A percentile compares a stretch with the other conserved stretches of the same genome.
These are phyloP conservation scores for Mortierella sp. DNA, from an alignment of 371 early-diverging fungal genomes.

Conservation along the genomic window DNA sequence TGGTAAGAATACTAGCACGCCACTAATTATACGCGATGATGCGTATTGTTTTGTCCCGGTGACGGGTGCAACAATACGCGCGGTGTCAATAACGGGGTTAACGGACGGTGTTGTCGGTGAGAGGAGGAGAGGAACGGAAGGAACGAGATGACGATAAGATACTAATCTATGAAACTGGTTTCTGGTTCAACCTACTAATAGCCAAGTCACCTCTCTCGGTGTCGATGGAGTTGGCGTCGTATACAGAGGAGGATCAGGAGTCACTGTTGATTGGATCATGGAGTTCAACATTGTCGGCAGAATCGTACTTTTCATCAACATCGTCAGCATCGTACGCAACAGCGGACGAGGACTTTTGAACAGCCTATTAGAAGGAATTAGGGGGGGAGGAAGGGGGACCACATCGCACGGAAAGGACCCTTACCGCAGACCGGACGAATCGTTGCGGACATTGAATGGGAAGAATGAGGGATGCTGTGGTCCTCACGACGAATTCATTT, in stretches of 20 bases:
- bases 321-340: conserved; percentile 28
- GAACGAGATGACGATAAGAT: too few species aligned
- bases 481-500: too few species aligned
- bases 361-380: background rate
- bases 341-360: conserved; percentile 38
- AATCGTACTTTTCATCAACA: conserved; percentile 28
- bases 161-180: background rate
- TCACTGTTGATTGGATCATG: conserved; percentile 34
- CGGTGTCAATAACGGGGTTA: background rate
- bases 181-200: background rate
- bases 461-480: too few species aligned
- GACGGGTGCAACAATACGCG: background rate
- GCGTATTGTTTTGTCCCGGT: background rate
- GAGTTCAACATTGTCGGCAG: conserved; percentile 33
- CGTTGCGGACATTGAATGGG: too few species aligned
- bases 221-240: conserved; percentile 11
- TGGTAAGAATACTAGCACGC: conserved; percentile 16
- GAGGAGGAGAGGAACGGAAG: background rate
- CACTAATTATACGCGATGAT: background rate
- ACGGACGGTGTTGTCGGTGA: background rate
- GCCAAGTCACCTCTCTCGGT: conserved; percentile 34
- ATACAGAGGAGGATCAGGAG: conserved; percentile 30
- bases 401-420: too few species aligned
- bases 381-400: too few species aligned
- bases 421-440: too few species aligned